These are phyloP conservation scores for Calocera viscosa DNA, from an alignment of 768 basidiomycete genomes.

Conservation along the genomic window DNA sequence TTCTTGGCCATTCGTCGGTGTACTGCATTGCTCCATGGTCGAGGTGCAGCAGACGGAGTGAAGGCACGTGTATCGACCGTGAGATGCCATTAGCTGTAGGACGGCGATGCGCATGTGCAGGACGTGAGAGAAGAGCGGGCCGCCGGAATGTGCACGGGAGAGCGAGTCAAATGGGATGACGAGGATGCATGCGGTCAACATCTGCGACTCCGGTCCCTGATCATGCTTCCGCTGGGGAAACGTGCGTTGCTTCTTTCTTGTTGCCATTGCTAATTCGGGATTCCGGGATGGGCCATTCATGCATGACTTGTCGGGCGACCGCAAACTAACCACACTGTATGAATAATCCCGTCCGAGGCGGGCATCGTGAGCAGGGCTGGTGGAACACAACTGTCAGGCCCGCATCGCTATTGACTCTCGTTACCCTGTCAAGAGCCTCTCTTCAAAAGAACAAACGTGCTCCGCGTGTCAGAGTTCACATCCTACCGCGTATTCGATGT, in stretches of 20 bases:
- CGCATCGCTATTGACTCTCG: too few species aligned
- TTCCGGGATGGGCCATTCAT: background rate
- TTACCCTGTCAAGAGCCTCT: too few species aligned
- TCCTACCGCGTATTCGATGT: too few species aligned
- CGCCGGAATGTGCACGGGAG: background rate
- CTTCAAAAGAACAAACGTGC: too few species aligned
- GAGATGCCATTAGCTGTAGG: background rate
- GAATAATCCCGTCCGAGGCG: background rate
- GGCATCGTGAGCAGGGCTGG: too few species aligned
- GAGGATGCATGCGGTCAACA: background rate
- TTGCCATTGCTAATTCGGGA: background rate
- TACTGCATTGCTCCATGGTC: background rate
- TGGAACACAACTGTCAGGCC: too few species aligned
- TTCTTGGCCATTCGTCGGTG: background rate
- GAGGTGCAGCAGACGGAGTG: background rate
- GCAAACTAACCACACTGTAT: background rate
- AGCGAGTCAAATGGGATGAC: background rate
- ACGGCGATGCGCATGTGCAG: background rate
- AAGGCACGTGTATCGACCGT: background rate
- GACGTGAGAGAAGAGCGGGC: background rate
- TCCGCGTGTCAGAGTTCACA: too few species aligned
- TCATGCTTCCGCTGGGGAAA: background rate
- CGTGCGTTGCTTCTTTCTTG: slow-evolving; percentile 5
- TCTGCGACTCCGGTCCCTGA: background rate
- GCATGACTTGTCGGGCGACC: background rate